Evolutionary conservation across 2,329 filamentous ascomycete genomes (phyloP), one percentile per base, ranked within the genome.

Genomic region (Leptographium flavum): DNA sequence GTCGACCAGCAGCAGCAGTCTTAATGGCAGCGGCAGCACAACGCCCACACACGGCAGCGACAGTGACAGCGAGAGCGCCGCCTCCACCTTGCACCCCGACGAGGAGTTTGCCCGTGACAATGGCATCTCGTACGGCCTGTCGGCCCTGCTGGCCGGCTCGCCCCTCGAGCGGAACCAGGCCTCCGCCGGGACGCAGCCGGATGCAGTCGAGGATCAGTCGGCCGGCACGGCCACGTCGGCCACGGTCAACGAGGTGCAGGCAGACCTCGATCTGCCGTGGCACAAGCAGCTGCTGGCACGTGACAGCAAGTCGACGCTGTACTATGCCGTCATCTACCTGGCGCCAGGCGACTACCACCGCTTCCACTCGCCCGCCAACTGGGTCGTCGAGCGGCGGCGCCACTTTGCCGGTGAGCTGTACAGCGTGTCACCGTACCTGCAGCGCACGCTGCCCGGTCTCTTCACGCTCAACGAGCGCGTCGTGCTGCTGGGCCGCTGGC

Each of bases 301-400:
- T 44, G 74, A 74, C 60, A 71, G 67, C 61, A 86, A 81, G 5
- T 77, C 81, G 35, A 47, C 50, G 10, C 74, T 98, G 8, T 94
- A 94, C 69, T 98, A 96, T 63, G 84, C 73, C 49, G 93, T 98
- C 51, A 79, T 98, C 57, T 98, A 98, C 65, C 78, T 98, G 37
- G 92, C 93, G 0, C 92, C 92, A 0, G 92, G 92, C 42, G 93
- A 98, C 67, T 98, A 98, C 66, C 92, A 98, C 66, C 85, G 90
- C 52, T 98, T 96, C 69, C 93, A 98, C 67, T 94, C 86, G 2
- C 92, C 92, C 0, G 81, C 87, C 2, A 83, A 86, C 54, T 98
- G 92, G 92, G 87, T 98, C 15, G 92, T 92, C 30, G 85, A 95
- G 63, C 81, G 81, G 52, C 80, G 93, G 37, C 84, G 92, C n/a